Percentiles rank a stretch among this genome's conserved stretches.
Evolutionary conservation across 441 rosid genomes (phyloP).

Genomic region (Mallotus japonicus): DNA sequence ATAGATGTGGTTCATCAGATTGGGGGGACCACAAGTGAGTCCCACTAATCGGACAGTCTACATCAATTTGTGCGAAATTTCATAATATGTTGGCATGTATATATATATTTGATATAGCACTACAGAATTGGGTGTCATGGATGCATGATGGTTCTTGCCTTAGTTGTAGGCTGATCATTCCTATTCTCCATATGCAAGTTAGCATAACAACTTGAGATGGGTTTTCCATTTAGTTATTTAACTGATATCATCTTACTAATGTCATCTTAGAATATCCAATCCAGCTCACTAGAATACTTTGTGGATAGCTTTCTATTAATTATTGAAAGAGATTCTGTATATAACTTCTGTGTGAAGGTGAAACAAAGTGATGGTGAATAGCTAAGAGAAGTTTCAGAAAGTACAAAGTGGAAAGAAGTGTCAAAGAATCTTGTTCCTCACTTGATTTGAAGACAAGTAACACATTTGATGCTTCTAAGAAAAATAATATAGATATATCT

Average conservation of each 20-base stretch:
- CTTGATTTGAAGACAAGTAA: conserved; percentile 25
- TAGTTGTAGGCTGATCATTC: not conserved
- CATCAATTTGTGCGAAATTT: too few relatives aligned
- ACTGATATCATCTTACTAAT: not conserved
- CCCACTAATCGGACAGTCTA: too few relatives aligned
- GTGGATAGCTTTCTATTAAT: not conserved
- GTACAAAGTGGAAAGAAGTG: conserved; percentile 20
- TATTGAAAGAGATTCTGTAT: conserved; percentile 2
- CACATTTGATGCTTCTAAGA: conserved; percentile 7
- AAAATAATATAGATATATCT: not conserved
- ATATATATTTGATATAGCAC: too few relatives aligned
- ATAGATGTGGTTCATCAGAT: too few relatives aligned
- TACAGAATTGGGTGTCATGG: not conserved
- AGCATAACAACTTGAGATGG: conserved; percentile 8
- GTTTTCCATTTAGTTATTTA: not conserved
- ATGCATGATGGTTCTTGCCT: not conserved
- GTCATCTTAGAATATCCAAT: conserved; percentile 10
- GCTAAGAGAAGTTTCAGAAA: conserved; percentile 13
- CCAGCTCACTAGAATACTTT: not conserved
- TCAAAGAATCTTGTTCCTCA: conserved; percentile 33
- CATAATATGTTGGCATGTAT: too few relatives aligned
- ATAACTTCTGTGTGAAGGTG: conserved; percentile 24
- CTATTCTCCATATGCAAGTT: not conserved
- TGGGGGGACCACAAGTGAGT: too few relatives aligned
- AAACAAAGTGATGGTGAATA: conserved; percentile 19